phyloP scores from a whole-genome alignment of 2,329 filamentous ascomycete genomes.

The Aspergillus awamori region DNA sequence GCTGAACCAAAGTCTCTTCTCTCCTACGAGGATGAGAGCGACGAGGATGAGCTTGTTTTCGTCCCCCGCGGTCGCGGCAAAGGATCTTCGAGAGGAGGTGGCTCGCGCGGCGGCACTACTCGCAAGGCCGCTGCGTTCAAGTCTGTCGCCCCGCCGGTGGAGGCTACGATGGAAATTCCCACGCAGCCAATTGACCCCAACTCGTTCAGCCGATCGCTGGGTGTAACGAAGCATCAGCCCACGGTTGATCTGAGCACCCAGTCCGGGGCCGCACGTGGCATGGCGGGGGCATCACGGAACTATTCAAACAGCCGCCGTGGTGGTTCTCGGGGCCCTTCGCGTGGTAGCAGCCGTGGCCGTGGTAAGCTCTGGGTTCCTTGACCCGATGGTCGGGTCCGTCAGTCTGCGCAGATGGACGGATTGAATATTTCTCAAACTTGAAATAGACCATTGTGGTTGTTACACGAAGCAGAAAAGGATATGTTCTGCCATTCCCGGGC shows the following conservation, averaged over 20 bases:
- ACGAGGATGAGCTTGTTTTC: slow-evolving; percentile 53
- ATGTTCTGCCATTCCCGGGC: slow-evolving; percentile 21
- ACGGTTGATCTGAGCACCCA: slow-evolving; percentile 38
- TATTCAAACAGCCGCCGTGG: slow-evolving; percentile 37
- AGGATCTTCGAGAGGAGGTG: slow-evolving; percentile 30
- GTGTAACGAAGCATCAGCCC: slow-evolving; percentile 31
- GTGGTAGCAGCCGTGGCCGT: slow-evolving; percentile 43
- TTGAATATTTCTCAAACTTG: slow-evolving; percentile 24
- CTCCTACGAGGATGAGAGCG: slow-evolving; percentile 52
- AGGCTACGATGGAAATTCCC: slow-evolving; percentile 46
- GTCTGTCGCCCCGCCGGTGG: slow-evolving; percentile 26
- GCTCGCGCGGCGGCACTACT: slow-evolving; percentile 29
- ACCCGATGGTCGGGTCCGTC: slow-evolving; percentile 26
- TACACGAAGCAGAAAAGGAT: slow-evolving; percentile 22
- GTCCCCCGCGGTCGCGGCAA: slow-evolving; percentile 47
- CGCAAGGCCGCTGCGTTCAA: slow-evolving; percentile 36
- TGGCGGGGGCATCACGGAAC: slow-evolving; percentile 38
- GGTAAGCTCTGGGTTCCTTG: slow-evolving; percentile 52
- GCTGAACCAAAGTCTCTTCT: slow-evolving; percentile 48
- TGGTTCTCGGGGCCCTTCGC: slow-evolving; percentile 36
- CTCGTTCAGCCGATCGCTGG: slow-evolving; percentile 50
- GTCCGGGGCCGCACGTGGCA: slow-evolving; percentile 38
- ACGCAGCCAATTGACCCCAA: slow-evolving; percentile 52
- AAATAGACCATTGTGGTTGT: slow-evolving; percentile 26
- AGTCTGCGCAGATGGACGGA: slow-evolving; percentile 23